phyloP scores from a whole-genome alignment of 768 basidiomycete species.

The Amanita exitialis region DNA sequence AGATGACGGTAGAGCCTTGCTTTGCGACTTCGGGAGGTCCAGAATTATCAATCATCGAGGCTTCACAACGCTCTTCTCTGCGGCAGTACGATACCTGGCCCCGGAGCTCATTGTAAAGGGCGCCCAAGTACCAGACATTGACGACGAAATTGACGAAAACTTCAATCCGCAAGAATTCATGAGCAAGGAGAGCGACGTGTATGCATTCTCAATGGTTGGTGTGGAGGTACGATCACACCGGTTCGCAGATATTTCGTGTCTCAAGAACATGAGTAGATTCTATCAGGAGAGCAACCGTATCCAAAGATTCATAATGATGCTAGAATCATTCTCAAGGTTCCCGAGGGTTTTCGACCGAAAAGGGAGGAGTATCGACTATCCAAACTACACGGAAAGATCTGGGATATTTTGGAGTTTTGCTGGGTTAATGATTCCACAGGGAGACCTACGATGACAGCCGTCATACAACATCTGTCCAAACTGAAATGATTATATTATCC shows the following conservation, averaged over 20 bases:
- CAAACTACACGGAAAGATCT: background rate
- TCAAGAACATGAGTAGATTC: background rate
- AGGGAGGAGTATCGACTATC: background rate
- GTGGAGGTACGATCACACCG: background rate
- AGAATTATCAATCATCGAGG: conserved; percentile 36
- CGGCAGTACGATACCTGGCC: conserved; percentile 45
- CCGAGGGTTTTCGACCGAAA: background rate
- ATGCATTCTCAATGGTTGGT: conserved; percentile 49
- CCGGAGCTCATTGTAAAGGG: conserved; percentile 45
- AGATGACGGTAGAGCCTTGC: conserved; percentile 38
- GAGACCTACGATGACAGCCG: background rate
- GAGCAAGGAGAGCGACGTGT: conserved; percentile 38
- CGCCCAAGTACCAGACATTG: conserved; percentile 17
- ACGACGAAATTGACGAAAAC: conserved; percentile 21
- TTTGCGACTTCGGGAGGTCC: conserved; percentile 55
- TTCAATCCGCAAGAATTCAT: conserved; percentile 28
- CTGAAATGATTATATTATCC: background rate
- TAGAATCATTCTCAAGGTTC: background rate
- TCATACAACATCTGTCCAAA: background rate
- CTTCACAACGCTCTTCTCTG: conserved; percentile 32
- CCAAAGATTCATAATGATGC: background rate
- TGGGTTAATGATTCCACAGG: background rate
- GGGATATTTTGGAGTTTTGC: background rate
- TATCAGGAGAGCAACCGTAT: background rate
- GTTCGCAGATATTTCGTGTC: background rate